Percentiles rank a stretch among this genome's conserved stretches.
phyloP scores from a whole-genome alignment of 1,284 basidiomycete species.

The Blastosporella zonata region DNA sequence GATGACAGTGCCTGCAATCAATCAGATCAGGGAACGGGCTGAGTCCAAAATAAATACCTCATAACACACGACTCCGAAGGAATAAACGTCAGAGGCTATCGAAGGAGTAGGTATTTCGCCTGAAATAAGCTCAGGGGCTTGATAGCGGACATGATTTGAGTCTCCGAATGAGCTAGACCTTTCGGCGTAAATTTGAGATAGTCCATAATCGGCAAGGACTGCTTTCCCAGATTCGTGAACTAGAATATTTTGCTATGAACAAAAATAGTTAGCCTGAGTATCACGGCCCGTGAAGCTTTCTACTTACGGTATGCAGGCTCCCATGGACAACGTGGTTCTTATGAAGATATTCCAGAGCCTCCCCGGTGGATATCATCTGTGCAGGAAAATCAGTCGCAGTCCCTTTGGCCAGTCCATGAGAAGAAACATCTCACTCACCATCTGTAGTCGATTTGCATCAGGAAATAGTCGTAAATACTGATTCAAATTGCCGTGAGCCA shows the following conservation, averaged over 20 bases:
- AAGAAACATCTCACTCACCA: neutral
- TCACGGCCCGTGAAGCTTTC: neutral
- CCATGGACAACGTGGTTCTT: conserved; percentile 3
- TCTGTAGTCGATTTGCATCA: neutral
- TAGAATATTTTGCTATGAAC: conserved; percentile 4
- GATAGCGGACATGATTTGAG: neutral
- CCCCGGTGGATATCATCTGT: neutral
- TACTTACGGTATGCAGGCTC: neutral
- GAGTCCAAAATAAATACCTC: neutral
- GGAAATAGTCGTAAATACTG: neutral
- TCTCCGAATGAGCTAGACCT: neutral
- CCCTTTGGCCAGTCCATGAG: neutral
- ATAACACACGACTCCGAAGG: neutral
- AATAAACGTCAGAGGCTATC: conserved; percentile 2
- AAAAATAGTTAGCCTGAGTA: neutral
- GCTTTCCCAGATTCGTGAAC: neutral
- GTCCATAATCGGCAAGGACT: conserved; percentile 2
- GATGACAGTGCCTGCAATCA: neutral
- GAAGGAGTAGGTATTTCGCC: neutral
- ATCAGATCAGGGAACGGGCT: neutral
- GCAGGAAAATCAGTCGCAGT: neutral
- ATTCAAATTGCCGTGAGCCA: conserved; percentile 4
- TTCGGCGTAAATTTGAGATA: neutral
- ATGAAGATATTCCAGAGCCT: conserved; percentile 6
- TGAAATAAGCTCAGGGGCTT: conserved; percentile 1